Conservation (phyloP, 352 stramenopile species). For the Phytophthora fragariae region DNA sequence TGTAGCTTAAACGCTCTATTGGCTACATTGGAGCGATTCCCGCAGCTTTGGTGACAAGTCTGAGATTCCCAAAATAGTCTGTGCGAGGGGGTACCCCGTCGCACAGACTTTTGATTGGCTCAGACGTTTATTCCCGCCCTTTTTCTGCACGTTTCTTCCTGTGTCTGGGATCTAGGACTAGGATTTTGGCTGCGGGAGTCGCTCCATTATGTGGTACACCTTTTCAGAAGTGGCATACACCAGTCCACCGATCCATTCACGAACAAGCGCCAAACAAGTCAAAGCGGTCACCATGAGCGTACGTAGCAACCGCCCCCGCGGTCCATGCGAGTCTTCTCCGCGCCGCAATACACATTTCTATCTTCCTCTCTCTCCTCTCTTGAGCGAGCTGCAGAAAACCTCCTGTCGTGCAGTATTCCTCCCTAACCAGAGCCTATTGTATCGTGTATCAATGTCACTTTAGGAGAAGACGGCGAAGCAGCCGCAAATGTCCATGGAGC, state of each 20-base stretch:
- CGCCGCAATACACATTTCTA: too few species aligned
- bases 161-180: too few species aligned
- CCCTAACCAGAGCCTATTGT: background rate
- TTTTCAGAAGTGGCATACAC: background rate
- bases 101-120: too few species aligned
- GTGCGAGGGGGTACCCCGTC: too few species aligned
- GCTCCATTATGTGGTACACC: background rate
- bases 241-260: background rate
- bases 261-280: background rate
- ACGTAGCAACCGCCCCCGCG: constrained; percentile 11
- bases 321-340: background rate
- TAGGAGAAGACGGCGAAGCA: constrained; percentile 21
- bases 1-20: too few species aligned
- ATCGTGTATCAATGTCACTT: background rate
- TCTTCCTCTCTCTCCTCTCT: background rate
- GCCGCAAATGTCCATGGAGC: constrained; percentile 75
- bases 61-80: too few species aligned
- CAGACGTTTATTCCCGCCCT: too few species aligned
- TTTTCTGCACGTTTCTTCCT: too few species aligned
- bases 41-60: too few species aligned
- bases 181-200: too few species aligned
- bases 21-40: too few species aligned
- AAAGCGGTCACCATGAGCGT: constrained; percentile 35
- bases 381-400: background rate
- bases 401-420: background rate